Conservation (phyloP, 208 protist species). For the Acanthamoeba sp. region DNA sequence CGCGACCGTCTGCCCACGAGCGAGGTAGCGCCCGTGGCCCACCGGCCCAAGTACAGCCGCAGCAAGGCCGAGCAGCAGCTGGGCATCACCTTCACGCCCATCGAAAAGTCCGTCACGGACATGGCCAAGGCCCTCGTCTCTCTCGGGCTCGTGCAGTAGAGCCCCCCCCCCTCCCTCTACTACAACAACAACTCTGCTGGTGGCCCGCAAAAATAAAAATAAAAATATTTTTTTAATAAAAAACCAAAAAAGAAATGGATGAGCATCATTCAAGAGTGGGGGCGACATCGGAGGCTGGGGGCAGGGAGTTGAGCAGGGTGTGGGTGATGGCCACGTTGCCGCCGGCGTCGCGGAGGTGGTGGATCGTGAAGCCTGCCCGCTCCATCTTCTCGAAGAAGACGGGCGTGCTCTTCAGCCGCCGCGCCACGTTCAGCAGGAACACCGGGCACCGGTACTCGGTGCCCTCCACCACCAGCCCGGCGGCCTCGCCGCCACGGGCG, state of each 20-base stretch:
- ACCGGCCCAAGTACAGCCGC: neutral
- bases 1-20: neutral
- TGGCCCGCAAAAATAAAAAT: too few species aligned
- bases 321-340: slow-evolving; percentile 57
- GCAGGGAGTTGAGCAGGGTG: neutral
- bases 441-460: neutral
- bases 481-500: neutral
- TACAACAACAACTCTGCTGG: too few species aligned
- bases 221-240: too few species aligned
- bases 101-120: neutral
- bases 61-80: slow-evolving; percentile 24
- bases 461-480: neutral
- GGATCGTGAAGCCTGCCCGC: slow-evolving; percentile 40
- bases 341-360: slow-evolving; percentile 4
- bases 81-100: slow-evolving; percentile 12
- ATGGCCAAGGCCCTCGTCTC: slow-evolving; percentile 2
- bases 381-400: slow-evolving; percentile 54
- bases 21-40: neutral
- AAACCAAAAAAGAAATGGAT: too few species aligned
- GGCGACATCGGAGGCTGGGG: too few species aligned
- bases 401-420: slow-evolving; percentile 20
- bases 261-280: too few species aligned
- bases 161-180: too few species aligned
- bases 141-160: neutral
- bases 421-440: slow-evolving; percentile 56